A percentile compares a stretch with the other conserved stretches of the same genome.
Evolutionary conservation across 2,329 filamentous ascomycete genomes (phyloP).

Genomic region (Pseudogymnoascus sp.): DNA sequence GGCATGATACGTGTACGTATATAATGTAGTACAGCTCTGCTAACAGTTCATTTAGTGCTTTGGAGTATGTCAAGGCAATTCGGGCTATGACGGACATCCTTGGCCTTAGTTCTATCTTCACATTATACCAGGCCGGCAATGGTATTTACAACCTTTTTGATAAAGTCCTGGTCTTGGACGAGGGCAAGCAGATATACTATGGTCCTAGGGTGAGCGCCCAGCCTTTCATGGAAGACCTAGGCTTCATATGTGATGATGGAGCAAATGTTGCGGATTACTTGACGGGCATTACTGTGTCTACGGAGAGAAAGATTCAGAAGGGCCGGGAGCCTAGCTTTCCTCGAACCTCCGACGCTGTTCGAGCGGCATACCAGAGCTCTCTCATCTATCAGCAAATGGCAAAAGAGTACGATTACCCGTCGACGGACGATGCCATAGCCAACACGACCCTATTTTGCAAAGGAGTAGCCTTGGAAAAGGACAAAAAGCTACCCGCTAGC

Average conservation of each 20-base stretch:
- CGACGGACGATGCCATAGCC: slow-evolving; percentile 35
- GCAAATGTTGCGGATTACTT: slow-evolving; percentile 59
- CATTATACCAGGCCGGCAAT: slow-evolving; percentile 62
- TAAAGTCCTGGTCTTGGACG: slow-evolving; percentile 60
- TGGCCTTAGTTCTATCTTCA: slow-evolving; percentile 52
- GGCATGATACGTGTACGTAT: slow-evolving; percentile 38
- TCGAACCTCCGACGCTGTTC: slow-evolving; percentile 37
- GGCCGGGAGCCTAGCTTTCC: slow-evolving; percentile 37
- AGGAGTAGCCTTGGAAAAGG: slow-evolving; percentile 29
- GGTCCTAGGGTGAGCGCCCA: slow-evolving; percentile 50
- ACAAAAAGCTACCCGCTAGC: slow-evolving; percentile 40
- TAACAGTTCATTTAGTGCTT: slow-evolving; percentile 52
- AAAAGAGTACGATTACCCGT: slow-evolving; percentile 49
- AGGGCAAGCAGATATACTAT: slow-evolving; percentile 58
- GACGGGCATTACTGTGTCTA: slow-evolving; percentile 57
- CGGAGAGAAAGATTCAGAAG: slow-evolving; percentile 53
- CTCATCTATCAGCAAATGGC: slow-evolving; percentile 42
- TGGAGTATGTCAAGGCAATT: slow-evolving; percentile 53
- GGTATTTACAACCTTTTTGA: slow-evolving; percentile 63
- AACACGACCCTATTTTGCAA: neutral
- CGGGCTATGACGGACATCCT: slow-evolving; percentile 56
- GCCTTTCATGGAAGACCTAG: slow-evolving; percentile 56
- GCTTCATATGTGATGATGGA: slow-evolving; percentile 53
- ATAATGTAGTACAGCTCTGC: slow-evolving; percentile 59
- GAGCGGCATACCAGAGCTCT: slow-evolving; percentile 43